Base-by-base conservation (phyloP, 345 rosid genomes). In the Gossypium raimondii region DNA sequence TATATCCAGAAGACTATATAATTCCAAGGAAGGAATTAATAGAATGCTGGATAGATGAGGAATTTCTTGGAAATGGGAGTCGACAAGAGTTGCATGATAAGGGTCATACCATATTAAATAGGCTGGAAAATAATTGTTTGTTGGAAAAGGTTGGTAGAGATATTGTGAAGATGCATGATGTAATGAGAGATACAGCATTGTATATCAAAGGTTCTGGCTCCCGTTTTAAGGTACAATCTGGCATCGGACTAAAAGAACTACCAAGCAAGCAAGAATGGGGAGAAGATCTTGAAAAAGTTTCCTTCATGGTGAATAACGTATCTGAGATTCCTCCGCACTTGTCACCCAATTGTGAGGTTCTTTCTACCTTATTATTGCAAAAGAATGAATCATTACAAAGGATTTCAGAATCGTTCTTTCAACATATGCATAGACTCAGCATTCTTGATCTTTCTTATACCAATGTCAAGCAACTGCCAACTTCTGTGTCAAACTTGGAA, bases 111-210 rank as follows among this genome's bases (percentile, higher is more conserved):
- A 59, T 78, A 11, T 71, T 80, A 16, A 52, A 20, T n/a, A 74
- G 67, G 27, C 76, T 84, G 16, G 77, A 56, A 65, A 48, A 66
- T 0, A 66, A 72, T 0, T 44, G 76, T 17, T 41, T 79, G 63
- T 41, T 84, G 50, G 79, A 82, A 55, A 8, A 18, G 0, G 29
- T 0, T 14, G 29, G 0, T 3, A 3, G 18, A 14, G 11, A 44
- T 44, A 5, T 1, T 4, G 18, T 73, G 24, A 70, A 66, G 78
- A 79, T 82, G 82, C 74, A 79, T 41, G 75, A 77, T 51, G 55
- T 83, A 48, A 29, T 75, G 3, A 73, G 81, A 29, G 83, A 73
- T 7, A 62, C 74, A 77, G 80, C 81, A 22, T 25, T 80, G 25
- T 70, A 50, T 17, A 75, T 76, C 41, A 60, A 58, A 2, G 5